Base-by-base conservation (phyloP, 495 filamentous ascomycete species). In the Chaetomium fimeti region DNA sequence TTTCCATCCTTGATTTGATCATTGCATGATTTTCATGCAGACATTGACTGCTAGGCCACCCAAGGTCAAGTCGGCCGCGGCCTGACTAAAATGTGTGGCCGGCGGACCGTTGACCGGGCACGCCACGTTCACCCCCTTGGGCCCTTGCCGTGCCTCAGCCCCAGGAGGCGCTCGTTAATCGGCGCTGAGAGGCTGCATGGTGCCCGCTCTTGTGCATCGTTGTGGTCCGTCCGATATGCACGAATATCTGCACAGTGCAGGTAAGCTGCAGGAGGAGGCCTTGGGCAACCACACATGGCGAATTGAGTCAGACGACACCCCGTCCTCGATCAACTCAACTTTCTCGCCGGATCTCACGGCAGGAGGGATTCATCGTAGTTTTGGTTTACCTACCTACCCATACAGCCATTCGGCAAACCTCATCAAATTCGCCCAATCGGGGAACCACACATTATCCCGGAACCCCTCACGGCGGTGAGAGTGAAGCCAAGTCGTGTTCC, bases 251-350 rank as follows among this genome's bases (percentile, higher is more conserved):
- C 32, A 36, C 32, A 36, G 32, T 53, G 51, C 51, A 53, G 51
- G 51, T 53, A 27, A 53, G 51, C 51, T n/a, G 51, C 51, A n/a
- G 51, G 51, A n/a, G 51, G 51, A 51, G 48, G 48, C 48, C 48
- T 51, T 51, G 13, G 27, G 27, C 25, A 13, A 27, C 16, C 13
- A 4, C 16, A 16, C 24, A 4, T 4, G 5, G 18, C 24, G 51
- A 32, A 16, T 25, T 3, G 27, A 29, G 51, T 18, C 25, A 53
- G 51, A 29, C 25, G 51, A 53, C 47, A 18, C 38, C 38, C 13
- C 12, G 11, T 32, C 29, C 29, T 36, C 32, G 5, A 36, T 36
- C 32, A 43, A 3, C 40, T 11, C 40, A 18, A 18, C 1, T 6
- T 43, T 43, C 15, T 15, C 40, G 16, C 2, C 40, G 40, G 40